phyloP scores from a whole-genome alignment of 163 green algal genomes.

The Prototheca cutis region DNA sequence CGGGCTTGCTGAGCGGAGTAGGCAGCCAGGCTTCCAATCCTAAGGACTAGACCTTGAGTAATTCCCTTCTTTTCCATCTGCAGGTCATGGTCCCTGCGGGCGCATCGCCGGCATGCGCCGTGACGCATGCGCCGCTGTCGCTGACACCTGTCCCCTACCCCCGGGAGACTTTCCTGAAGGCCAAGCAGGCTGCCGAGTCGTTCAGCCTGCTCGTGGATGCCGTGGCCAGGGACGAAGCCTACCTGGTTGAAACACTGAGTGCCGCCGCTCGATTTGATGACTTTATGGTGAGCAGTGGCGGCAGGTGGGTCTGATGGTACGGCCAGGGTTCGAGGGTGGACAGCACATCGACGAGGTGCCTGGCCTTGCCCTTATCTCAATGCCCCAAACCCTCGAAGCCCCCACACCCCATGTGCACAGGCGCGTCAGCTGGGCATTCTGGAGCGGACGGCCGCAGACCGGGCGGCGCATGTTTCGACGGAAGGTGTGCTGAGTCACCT shows the following conservation, averaged over 20 bases:
- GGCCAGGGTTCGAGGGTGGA: too few relatives aligned
- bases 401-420: constrained; percentile 17
- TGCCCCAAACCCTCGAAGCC: too few relatives aligned
- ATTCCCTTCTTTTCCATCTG: too few relatives aligned
- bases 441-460: constrained; percentile 8
- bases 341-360: too few relatives aligned
- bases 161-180: constrained; percentile 26
- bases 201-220: constrained; percentile 72
- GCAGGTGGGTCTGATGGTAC: too few relatives aligned
- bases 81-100: constrained; percentile 28
- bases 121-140: constrained; percentile 76
- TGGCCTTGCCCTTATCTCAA: too few relatives aligned
- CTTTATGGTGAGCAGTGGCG: constrained; percentile 84
- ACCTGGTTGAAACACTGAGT: constrained; percentile 58
- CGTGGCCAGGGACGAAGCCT: constrained; percentile 62
- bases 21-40: too few relatives aligned
- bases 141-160: constrained; percentile 77
- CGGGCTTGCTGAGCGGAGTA: too few relatives aligned
- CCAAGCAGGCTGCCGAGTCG: constrained; percentile 25
- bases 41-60: too few relatives aligned
- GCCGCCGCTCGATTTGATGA: constrained; percentile 57
- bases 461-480: not conserved
- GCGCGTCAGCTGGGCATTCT: constrained; percentile 39
- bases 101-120: constrained; percentile 7
- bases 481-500: constrained; percentile 60